Evolutionary conservation across 208 protist genomes (phyloP).

Genomic region (Trichomonas vaginalis): DNA sequence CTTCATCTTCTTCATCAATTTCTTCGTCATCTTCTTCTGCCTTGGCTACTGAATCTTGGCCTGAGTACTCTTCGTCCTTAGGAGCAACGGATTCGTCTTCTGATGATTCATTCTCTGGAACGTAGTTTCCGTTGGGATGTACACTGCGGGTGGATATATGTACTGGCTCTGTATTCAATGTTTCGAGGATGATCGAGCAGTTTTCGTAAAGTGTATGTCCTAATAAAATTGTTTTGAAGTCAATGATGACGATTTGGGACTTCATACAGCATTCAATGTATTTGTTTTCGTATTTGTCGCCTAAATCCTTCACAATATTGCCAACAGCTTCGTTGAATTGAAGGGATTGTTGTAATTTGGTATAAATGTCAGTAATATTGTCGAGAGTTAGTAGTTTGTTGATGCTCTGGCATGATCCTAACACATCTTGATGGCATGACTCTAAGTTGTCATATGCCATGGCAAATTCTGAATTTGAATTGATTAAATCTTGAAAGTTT

Average conservation of each 20-base stretch:
- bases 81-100: neutral
- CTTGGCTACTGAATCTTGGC: neutral
- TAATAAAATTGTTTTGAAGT: neutral
- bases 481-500: neutral
- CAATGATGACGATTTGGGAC: neutral
- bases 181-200: neutral
- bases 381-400: neutral
- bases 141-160: neutral
- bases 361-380: neutral
- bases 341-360: neutral
- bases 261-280: neutral
- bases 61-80: neutral
- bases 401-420: neutral
- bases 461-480: neutral
- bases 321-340: neutral
- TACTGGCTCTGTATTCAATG: neutral
- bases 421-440: neutral
- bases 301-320: neutral
- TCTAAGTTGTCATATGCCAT: neutral
- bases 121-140: neutral
- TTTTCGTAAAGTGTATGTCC: neutral
- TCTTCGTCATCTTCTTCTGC: neutral
- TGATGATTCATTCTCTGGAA: neutral
- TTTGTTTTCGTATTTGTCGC: neutral
- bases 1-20: neutral